These are phyloP conservation scores for Xylaria multiplex DNA, from an alignment of 2,329 filamentous ascomycete species.

Conservation along the genomic window DNA sequence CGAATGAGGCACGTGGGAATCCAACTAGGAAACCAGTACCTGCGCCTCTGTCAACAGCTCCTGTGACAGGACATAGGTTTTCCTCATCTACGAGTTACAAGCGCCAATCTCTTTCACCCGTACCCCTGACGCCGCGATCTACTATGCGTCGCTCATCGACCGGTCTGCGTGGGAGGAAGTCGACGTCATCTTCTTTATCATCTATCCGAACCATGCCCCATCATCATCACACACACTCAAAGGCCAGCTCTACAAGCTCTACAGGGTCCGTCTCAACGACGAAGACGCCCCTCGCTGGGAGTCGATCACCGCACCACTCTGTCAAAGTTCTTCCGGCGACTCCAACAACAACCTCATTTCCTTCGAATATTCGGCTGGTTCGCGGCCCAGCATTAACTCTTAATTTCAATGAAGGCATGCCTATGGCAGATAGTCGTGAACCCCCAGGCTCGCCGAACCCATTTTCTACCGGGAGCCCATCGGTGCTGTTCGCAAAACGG, in stretches of 20 bases:
- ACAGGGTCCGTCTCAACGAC: slow-evolving; percentile 76
- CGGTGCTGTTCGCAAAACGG: slow-evolving; percentile 79
- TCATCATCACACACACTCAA: slow-evolving; percentile 87
- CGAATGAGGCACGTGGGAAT: slow-evolving; percentile 40
- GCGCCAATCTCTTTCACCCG: slow-evolving; percentile 84
- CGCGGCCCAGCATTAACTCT: slow-evolving; percentile 66
- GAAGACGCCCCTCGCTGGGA: slow-evolving; percentile 70
- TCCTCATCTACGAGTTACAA: slow-evolving; percentile 63
- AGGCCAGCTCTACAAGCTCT: slow-evolving; percentile 92
- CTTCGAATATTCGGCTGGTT: slow-evolving; percentile 85
- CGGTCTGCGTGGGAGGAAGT: slow-evolving; percentile 90
- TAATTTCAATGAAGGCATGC: slow-evolving; percentile 69
- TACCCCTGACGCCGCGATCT: slow-evolving; percentile 86
- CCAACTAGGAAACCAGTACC: slow-evolving; percentile 45
- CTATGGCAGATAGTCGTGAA: slow-evolving; percentile 53
- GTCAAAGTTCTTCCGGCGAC: slow-evolving; percentile 96
- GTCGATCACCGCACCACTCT: slow-evolving; percentile 84
- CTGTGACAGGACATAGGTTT: slow-evolving; percentile 49
- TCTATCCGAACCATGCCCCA: slow-evolving; percentile 89
- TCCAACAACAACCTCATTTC: slow-evolving; percentile 78
- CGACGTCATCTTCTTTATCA: slow-evolving; percentile 93
- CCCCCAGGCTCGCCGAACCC: slow-evolving; percentile 67
- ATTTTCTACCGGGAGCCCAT: slow-evolving; percentile 62
- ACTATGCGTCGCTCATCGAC: slow-evolving; percentile 84
- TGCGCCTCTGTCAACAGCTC: slow-evolving; percentile 45